Evolutionary conservation across 2,329 filamentous ascomycete genomes (phyloP).

Genomic region (Cercospora sp.): DNA sequence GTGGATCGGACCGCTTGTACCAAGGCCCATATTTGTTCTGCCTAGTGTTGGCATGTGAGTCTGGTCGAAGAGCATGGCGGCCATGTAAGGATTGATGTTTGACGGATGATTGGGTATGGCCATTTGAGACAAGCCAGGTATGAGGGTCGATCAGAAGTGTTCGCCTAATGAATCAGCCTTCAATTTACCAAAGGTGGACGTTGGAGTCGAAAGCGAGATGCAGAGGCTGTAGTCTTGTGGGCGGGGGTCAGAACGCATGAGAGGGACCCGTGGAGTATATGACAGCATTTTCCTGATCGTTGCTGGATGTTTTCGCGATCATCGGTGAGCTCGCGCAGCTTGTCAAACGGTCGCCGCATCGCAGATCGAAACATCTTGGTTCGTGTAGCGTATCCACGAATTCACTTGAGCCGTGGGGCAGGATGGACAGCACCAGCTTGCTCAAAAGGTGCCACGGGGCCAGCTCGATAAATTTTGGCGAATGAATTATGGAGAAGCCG

Average conservation of each 20-base stretch:
- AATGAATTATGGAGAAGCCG: background rate
- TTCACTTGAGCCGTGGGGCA: background rate
- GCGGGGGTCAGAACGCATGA: background rate
- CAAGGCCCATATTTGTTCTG: conserved; percentile 17
- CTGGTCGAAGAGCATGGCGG: conserved; percentile 10
- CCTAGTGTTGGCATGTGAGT: conserved; percentile 21
- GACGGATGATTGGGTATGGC: background rate
- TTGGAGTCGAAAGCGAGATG: background rate
- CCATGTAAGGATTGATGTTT: conserved; percentile 3
- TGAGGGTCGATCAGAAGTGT: background rate
- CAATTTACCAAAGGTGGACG: background rate
- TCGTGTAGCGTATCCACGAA: background rate
- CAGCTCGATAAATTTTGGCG: background rate
- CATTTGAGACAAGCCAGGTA: background rate
- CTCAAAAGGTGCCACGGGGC: background rate
- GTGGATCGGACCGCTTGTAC: background rate
- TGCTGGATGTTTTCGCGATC: background rate
- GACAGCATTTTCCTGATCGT: background rate
- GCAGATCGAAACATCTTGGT: background rate
- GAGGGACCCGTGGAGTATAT: background rate
- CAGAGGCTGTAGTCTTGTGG: background rate
- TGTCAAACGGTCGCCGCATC: background rate
- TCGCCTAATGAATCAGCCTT: background rate
- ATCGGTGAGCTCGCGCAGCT: background rate
- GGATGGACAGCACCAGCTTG: background rate